phyloP scores from a whole-genome alignment of 129 eudicot species.

The Apium graveolens region DNA sequence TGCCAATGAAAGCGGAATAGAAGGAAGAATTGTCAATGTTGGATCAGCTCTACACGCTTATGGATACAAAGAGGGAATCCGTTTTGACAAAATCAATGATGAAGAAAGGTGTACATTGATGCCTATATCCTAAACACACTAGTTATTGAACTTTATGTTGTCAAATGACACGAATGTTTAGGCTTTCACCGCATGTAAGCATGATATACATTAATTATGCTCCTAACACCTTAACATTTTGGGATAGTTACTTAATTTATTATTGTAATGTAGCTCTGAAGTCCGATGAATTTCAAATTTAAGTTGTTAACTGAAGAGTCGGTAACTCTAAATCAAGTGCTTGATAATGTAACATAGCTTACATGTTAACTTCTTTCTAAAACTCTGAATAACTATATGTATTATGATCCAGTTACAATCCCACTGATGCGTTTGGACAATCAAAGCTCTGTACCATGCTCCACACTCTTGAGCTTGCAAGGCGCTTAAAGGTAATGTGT shows the following conservation, averaged over 20 bases:
- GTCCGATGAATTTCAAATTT: neutral
- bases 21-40: slow-evolving; percentile 91
- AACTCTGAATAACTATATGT: neutral
- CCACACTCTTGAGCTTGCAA: slow-evolving; percentile 72
- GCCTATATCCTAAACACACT: neutral
- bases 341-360: neutral
- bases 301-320: too few species aligned
- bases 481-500: slow-evolving; percentile 51
- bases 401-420: slow-evolving; percentile 45
- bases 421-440: slow-evolving; percentile 68
- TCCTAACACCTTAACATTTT: neutral
- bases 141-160: neutral
- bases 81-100: slow-evolving; percentile 74
- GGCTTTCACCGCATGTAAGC: neutral
- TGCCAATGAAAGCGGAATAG: slow-evolving; percentile 46
- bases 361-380: too few species aligned
- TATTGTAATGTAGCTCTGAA: neutral
- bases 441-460: slow-evolving; percentile 74
- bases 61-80: slow-evolving; percentile 66
- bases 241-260: neutral
- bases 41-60: slow-evolving; percentile 59
- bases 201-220: too few species aligned
- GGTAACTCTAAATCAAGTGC: too few species aligned
- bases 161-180: neutral
- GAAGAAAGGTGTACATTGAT: slow-evolving; percentile 36